Evolutionary conservation across 106 monocot species (phyloP).

Genomic region (Dactylorhiza incarnata): DNA sequence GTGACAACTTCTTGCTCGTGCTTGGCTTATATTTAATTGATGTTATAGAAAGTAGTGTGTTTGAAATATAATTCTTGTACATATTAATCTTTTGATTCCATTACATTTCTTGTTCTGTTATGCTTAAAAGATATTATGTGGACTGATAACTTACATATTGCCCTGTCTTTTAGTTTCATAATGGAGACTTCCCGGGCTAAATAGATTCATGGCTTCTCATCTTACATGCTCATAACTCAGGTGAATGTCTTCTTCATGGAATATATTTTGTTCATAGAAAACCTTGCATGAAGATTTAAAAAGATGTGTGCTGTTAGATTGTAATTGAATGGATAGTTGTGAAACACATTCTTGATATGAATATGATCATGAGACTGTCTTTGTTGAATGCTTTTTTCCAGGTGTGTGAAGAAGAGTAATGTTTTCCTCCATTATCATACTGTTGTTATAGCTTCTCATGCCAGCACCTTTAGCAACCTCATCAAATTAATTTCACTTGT

Average conservation of each 20-base stretch:
- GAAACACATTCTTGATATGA: background rate
- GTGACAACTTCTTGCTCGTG: background rate
- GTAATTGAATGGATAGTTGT: background rate
- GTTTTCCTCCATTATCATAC: background rate
- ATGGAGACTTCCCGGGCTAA: background rate
- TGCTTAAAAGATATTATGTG: background rate
- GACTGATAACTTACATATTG: background rate
- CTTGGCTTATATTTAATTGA: background rate
- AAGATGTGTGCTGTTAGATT: background rate
- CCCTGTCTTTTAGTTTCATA: background rate
- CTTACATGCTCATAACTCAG: background rate
- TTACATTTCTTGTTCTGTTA: background rate
- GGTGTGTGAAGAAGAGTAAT: background rate
- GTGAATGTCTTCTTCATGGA: background rate
- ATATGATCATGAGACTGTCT: background rate
- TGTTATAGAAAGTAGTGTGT: background rate
- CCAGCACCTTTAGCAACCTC: no score
- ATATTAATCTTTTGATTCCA: background rate
- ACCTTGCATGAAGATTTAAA: background rate
- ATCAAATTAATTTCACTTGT: no score
- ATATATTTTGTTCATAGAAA: background rate
- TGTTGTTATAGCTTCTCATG: no score
- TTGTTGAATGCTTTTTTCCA: background rate
- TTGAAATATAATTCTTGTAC: background rate
- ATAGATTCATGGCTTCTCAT: background rate